Conservation (phyloP, 441 rosid genomes). For the Adansonia madagascariensis region DNA sequence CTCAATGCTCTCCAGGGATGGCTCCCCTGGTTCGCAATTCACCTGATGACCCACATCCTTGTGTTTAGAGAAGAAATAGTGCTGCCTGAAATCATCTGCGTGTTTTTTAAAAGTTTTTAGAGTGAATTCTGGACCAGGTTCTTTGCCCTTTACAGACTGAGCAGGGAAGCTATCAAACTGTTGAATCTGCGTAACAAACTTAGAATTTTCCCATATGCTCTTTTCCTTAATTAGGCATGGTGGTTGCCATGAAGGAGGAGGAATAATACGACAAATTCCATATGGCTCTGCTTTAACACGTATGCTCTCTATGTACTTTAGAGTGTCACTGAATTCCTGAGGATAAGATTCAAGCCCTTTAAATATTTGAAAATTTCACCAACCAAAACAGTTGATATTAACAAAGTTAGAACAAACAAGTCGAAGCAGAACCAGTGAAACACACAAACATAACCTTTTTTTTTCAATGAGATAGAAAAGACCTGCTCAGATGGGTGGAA, state of each 20-base stretch:
- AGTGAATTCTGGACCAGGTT: constrained; percentile 47
- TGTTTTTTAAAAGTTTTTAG: constrained; percentile 53
- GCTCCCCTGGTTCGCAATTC: constrained; percentile 34
- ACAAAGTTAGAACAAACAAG: constrained; percentile 23
- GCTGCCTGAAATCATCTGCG: constrained; percentile 52
- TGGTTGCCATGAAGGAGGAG: constrained; percentile 76
- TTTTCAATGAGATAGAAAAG: constrained; percentile 27
- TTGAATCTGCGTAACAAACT: constrained; percentile 50
- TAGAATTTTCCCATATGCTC: constrained; percentile 50
- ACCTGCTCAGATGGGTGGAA: constrained; percentile 68
- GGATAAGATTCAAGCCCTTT: constrained; percentile 33
- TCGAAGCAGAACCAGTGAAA: constrained; percentile 27
- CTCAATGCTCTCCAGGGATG: constrained; percentile 54
- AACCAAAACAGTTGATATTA: constrained; percentile 24
- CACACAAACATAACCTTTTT: constrained; percentile 11
- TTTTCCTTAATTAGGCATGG: constrained; percentile 54
- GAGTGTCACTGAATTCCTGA: constrained; percentile 71
- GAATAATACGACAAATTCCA: constrained; percentile 77
- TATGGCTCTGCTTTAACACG: constrained; percentile 48
- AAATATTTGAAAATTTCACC: constrained; percentile 30
- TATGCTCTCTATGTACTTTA: constrained; percentile 62
- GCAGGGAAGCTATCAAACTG: constrained; percentile 46
- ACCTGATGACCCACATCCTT: constrained; percentile 28
- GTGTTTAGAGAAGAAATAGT: constrained; percentile 41
- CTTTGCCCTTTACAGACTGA: constrained; percentile 37